Base-by-base conservation (phyloP, 2,329 filamentous ascomycete species). In the Trichoderma sp. region DNA sequence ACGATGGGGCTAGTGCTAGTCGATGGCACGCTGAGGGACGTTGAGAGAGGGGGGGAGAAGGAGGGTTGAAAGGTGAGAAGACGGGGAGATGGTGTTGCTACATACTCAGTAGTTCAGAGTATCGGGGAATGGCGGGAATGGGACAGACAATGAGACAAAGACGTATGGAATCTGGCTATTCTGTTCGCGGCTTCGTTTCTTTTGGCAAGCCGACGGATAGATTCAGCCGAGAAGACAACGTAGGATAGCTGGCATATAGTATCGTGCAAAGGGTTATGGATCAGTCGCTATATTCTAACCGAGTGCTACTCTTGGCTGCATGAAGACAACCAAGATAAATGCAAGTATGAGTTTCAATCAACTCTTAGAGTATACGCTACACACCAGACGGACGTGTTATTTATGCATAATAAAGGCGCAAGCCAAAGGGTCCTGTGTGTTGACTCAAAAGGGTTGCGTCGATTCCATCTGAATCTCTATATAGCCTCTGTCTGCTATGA, bases 201-300 rank as follows among this genome's bases (percentile, higher is more conserved):
- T 55, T 19, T 48, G 56, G 24, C 19, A 47, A 41, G 28, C 56
- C 56, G 15, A 61, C 57, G 58, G 58, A 43, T 44, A 52, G 58
- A 61, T 61, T 51, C 47, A 61, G 58, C 47, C 58, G 58, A 61
- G 28, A 43, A 17, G 7, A 21, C 24, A 47, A 51, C 45, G 57
- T 60, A 45, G 57, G 44, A 24, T 2, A 12, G 28, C 28, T 41
- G 57, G 28, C 30, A 30, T 30, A 58, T 14, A 30, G 34, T 39
- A 7, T 41, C 1, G 7, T 39, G 10, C n/a, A 19, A 17, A 28
- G 28, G 28, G n/a, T 6, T 15, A 19, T 52, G 50, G n/a, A 34
- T 30, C 30, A 39, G 10, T 14, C 34, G 34, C 34, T 10, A 39
- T 14, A 39, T 39, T 39, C 34, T 10, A 39, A 14, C 34, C 34